These are phyloP conservation scores for Malassezia japonica DNA, from an alignment of 1,284 basidiomycete species.

Conservation along the genomic window DNA sequence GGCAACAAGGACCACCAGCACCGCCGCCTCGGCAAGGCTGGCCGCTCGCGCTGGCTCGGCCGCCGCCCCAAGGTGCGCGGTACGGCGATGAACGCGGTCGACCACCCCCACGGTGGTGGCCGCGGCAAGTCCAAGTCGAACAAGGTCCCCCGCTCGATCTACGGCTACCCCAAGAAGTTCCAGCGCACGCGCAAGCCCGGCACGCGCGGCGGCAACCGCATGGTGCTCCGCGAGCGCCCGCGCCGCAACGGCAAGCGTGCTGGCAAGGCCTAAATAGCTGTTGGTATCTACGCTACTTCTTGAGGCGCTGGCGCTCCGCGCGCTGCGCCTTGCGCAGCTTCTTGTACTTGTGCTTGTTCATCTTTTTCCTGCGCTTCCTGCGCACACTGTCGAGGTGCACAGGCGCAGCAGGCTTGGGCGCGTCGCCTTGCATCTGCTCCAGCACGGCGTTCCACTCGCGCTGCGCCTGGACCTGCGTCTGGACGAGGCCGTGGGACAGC, in stretches of 20 bases:
- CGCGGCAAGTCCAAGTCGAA: constrained; percentile 95
- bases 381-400: constrained; percentile 43
- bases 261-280: constrained; percentile 26
- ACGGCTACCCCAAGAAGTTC: constrained; percentile 85
- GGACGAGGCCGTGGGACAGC: constrained; percentile 41
- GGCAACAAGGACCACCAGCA: constrained; percentile 87
- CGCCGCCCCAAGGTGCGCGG: constrained; percentile 78
- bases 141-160: constrained; percentile 56
- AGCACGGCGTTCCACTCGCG: constrained; percentile 38
- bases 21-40: constrained; percentile 78
- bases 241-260: constrained; percentile 64
- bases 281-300: constrained; percentile 21
- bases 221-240: constrained; percentile 79
- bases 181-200: constrained; percentile 83
- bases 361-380: constrained; percentile 47
- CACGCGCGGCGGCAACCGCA: constrained; percentile 76
- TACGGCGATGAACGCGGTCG: constrained; percentile 94
- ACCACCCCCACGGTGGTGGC: constrained; percentile 96
- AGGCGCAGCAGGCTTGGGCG: background rate
- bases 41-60: constrained; percentile 78
- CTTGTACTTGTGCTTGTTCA: constrained; percentile 48
- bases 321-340: constrained; percentile 45
- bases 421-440: constrained; percentile 23
- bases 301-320: constrained; percentile 38
- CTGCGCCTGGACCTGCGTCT: constrained; percentile 31